A percentile compares a stretch with the other conserved stretches of the same genome.
These are phyloP conservation scores for Calonectria pseudoreteaudii DNA, from an alignment of 2,329 filamentous ascomycete genomes.

Conservation along the genomic window DNA sequence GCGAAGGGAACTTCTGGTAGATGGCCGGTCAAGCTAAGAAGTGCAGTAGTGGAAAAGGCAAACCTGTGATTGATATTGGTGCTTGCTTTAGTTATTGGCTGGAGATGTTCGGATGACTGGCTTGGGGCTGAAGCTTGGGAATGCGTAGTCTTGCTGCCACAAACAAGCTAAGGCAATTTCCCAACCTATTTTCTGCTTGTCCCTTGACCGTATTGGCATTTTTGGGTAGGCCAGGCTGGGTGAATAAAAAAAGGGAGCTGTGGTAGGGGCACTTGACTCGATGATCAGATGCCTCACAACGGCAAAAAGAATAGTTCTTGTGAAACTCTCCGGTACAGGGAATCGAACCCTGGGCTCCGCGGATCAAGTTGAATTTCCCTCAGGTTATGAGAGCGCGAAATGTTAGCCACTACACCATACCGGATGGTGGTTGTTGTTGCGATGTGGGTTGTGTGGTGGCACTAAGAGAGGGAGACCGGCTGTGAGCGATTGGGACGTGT, in stretches of 20 bases:
- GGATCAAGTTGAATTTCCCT: conserved; percentile 15
- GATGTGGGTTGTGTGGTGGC: background rate
- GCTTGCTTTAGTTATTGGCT: background rate
- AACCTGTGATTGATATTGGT: background rate
- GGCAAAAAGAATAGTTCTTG: background rate
- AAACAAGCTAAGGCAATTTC: background rate
- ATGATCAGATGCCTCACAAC: no score
- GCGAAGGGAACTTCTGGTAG: no score
- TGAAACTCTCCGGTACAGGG: conserved; percentile 19
- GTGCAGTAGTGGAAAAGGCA: background rate
- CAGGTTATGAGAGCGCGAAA: conserved; percentile 45
- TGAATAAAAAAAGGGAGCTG: background rate
- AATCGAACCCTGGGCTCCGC: conserved; percentile 34
- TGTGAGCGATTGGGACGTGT: background rate
- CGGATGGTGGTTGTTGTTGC: conserved; percentile 27
- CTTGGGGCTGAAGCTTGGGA: no score
- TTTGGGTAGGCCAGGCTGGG: background rate
- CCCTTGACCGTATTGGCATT: background rate
- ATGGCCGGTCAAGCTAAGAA: no score
- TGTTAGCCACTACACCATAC: conserved; percentile 46
- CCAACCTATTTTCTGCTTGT: background rate
- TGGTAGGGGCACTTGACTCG: background rate
- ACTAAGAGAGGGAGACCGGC: background rate
- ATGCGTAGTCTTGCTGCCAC: background rate
- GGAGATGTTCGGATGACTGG: background rate